These are phyloP conservation scores for Globisporangium acanthophoron DNA, from an alignment of 352 stramenopile species.

Conservation along the genomic window DNA sequence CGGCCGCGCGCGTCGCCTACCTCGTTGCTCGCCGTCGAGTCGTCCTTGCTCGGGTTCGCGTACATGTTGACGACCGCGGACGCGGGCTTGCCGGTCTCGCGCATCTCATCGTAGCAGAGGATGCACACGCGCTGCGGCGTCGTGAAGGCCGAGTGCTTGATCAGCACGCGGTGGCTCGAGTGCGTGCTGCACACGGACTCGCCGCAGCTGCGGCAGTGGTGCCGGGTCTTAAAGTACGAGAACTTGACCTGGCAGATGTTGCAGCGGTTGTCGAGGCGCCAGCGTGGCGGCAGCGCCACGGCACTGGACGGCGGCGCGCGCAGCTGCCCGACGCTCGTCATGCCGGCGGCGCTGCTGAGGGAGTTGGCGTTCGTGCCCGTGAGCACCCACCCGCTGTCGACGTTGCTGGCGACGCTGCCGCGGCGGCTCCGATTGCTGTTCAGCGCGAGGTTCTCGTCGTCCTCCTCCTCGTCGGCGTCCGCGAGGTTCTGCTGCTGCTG, in stretches of 20 bases:
- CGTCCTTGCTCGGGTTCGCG: conserved; percentile 1
- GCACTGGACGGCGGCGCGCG: conserved; percentile 16
- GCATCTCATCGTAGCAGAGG: conserved; percentile 73
- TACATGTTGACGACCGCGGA: conserved; percentile 72
- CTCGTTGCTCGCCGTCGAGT: no score
- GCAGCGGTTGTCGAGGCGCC: conserved; percentile 72
- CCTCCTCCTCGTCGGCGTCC: background rate
- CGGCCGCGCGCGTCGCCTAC: no score
- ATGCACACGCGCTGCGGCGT: conserved; percentile 74
- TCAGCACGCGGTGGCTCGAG: conserved; percentile 55
- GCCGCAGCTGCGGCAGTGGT: conserved; percentile 88
- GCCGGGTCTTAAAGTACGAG: conserved; percentile 78
- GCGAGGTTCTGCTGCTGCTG: background rate
- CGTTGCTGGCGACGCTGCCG: background rate
- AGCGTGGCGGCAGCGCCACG: conserved; percentile 49
- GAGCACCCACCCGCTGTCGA: conserved; percentile 4
- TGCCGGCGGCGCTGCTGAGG: background rate
- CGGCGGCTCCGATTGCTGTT: background rate
- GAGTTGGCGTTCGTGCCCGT: conserved; percentile 2
- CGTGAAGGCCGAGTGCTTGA: conserved; percentile 55
- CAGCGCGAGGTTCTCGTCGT: conserved; percentile 3
- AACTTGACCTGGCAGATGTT: conserved; percentile 85
- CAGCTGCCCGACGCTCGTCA: conserved; percentile 17
- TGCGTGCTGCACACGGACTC: conserved; percentile 82
- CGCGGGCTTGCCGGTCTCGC: conserved; percentile 64